A percentile compares a stretch with the other conserved stretches of the same genome.
phyloP scores from a whole-genome alignment of 345 rosid genomes.

The Murraya koenigii region DNA sequence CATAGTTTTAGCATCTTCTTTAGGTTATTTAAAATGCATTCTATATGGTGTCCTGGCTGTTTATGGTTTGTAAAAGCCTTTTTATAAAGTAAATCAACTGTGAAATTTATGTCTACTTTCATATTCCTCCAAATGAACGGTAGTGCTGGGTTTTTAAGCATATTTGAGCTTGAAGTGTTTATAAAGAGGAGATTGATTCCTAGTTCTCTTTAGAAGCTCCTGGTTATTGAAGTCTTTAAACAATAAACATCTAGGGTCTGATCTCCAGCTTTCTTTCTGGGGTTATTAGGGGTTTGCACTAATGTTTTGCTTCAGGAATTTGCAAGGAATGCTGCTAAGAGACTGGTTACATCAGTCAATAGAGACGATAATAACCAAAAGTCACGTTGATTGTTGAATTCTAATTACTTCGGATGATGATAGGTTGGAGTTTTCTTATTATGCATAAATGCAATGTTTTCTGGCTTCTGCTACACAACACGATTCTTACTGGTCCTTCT shows the following conservation, averaged over 20 bases:
- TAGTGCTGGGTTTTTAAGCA: neutral
- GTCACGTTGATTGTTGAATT: neutral
- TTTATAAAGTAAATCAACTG: neutral
- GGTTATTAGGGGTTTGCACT: neutral
- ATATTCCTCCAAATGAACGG: neutral
- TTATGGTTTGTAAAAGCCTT: neutral
- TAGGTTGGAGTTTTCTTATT: neutral
- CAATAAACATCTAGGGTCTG: neutral
- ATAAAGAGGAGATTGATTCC: neutral
- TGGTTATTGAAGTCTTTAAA: neutral
- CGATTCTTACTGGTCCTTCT: neutral
- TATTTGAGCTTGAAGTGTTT: neutral
- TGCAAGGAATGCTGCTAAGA: neutral
- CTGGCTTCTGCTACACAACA: too few relatives aligned
- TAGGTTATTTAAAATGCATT: conserved; percentile 7
- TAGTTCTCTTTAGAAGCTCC: too few relatives aligned
- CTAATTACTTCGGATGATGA: neutral
- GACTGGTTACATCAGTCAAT: neutral
- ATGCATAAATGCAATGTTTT: neutral
- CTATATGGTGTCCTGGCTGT: neutral
- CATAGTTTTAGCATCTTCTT: neutral
- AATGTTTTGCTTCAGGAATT: neutral
- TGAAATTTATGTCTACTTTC: neutral
- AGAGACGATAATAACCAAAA: neutral
- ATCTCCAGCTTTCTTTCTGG: neutral